Evolutionary conservation across 805 yeast genomes (phyloP).

Genomic region (Monosporozyma servazzii): DNA sequence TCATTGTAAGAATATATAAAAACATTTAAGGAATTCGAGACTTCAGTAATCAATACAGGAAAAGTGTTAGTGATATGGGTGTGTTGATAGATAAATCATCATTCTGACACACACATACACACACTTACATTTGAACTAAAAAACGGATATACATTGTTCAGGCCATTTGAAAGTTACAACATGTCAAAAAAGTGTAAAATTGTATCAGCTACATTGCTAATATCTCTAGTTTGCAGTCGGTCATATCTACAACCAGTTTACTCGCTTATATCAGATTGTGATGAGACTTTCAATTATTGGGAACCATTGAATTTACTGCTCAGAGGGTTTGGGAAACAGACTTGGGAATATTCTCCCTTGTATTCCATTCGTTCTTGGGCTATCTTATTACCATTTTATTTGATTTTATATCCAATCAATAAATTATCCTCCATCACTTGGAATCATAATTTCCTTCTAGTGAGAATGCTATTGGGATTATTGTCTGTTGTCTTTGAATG

Average conservation of each 20-base stretch:
- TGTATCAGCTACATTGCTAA: slow-evolving; percentile 7
- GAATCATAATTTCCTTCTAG: slow-evolving; percentile 18
- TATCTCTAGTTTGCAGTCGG: slow-evolving; percentile 20
- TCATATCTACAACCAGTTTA: slow-evolving; percentile 35
- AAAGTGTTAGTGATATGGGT: not conserved
- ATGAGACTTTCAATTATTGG: slow-evolving; percentile 89
- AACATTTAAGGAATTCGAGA: not conserved
- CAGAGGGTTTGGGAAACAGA: slow-evolving; percentile 82
- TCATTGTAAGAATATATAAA: not conserved
- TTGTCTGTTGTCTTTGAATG: slow-evolving; percentile 37
- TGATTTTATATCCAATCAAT: slow-evolving; percentile 19
- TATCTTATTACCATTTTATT: slow-evolving; percentile 44
- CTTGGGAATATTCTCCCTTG: slow-evolving; percentile 94
- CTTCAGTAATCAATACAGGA: not conserved
- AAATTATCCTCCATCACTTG: slow-evolving; percentile 24
- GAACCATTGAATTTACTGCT: slow-evolving; percentile 77
- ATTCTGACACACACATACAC: too few relatives aligned
- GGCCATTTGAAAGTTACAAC: not conserved
- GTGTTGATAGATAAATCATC: not conserved
- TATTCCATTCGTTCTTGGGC: slow-evolving; percentile 84
- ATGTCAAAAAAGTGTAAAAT: not conserved
- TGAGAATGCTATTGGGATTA: slow-evolving; percentile 21
- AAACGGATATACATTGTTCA: not conserved
- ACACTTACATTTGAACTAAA: not conserved
- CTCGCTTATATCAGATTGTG: slow-evolving; percentile 78